Conservation (phyloP, 1,284 basidiomycete genomes). For the Farysia itapuensis region DNA sequence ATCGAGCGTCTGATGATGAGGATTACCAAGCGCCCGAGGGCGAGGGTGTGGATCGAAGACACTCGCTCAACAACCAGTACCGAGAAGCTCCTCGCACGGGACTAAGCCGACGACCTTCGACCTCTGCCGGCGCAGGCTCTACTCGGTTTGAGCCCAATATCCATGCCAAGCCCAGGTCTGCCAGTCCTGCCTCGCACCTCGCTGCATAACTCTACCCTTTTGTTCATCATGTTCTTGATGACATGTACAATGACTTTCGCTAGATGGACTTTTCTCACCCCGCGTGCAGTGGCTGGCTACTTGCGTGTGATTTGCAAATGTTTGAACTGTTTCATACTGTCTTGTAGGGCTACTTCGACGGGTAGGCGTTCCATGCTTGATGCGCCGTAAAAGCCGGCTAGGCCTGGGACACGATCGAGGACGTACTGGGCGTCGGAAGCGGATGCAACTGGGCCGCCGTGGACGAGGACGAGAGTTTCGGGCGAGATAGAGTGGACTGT, state of each 20-base stretch:
- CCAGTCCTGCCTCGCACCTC: no score
- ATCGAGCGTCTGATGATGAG: no score
- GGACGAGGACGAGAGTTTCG: conserved; percentile 25
- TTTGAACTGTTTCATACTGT: conserved; percentile 31
- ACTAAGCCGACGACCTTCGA: conserved; percentile 23
- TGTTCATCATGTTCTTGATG: no score
- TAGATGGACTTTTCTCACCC: no score
- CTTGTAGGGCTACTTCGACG: conserved; percentile 28
- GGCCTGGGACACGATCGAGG: conserved; percentile 17
- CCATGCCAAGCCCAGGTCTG: conserved; percentile 8
- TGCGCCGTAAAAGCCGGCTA: conserved; percentile 38
- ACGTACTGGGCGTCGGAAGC: conserved; percentile 31
- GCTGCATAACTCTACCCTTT: no score
- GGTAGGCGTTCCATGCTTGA: conserved; percentile 37
- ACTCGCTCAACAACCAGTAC: conserved; percentile 6
- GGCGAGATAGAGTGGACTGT: conserved; percentile 21
- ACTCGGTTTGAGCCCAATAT: conserved; percentile 23
- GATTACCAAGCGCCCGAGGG: no score
- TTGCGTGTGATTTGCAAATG: conserved; percentile 8
- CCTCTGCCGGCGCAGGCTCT: conserved; percentile 27
- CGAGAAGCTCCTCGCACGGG: conserved; percentile 9
- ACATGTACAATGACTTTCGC: no score
- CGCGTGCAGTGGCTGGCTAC: no score
- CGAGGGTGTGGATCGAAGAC: conserved; percentile 13
- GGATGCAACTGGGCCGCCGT: conserved; percentile 31